phyloP scores from a whole-genome alignment of 202 grass and related monocot genomes.

The Saccharum hybrid region DNA sequence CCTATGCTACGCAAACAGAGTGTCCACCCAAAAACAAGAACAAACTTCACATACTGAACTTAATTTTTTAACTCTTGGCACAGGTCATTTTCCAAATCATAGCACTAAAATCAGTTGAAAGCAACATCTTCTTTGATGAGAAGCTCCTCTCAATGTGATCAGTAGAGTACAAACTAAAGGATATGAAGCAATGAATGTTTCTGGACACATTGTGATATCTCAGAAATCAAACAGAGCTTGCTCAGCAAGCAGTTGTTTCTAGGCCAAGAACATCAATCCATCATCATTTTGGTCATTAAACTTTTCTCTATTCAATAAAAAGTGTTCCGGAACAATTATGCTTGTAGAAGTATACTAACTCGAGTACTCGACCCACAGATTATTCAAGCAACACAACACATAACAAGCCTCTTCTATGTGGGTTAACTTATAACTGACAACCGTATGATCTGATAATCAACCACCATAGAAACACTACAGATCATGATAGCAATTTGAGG shows the following conservation, averaged over 20 bases:
- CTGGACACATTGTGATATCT: not conserved
- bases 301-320: slow-evolving; percentile 38
- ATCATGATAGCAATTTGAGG: slow-evolving; percentile 8
- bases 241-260: not conserved
- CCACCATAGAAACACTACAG: not conserved
- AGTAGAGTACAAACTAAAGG: not conserved
- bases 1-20: not conserved
- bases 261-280: not conserved
- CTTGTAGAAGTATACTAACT: slow-evolving; percentile 27
- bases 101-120: not conserved
- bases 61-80: not conserved
- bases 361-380: slow-evolving; percentile 24
- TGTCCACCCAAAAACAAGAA: not conserved
- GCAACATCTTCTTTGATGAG: not conserved
- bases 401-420: slow-evolving; percentile 22
- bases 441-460: slow-evolving; percentile 24
- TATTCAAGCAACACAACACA: slow-evolving; percentile 41
- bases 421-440: slow-evolving; percentile 16
- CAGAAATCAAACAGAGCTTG: not conserved
- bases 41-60: too few relatives aligned
- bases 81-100: not conserved
- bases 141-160: not conserved
- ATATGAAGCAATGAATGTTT: not conserved
- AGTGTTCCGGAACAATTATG: slow-evolving; percentile 23
- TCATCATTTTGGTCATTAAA: not conserved